These are phyloP conservation scores for Papilionanthe hybrid DNA, from an alignment of 116 monocot genomes.

Conservation along the genomic window DNA sequence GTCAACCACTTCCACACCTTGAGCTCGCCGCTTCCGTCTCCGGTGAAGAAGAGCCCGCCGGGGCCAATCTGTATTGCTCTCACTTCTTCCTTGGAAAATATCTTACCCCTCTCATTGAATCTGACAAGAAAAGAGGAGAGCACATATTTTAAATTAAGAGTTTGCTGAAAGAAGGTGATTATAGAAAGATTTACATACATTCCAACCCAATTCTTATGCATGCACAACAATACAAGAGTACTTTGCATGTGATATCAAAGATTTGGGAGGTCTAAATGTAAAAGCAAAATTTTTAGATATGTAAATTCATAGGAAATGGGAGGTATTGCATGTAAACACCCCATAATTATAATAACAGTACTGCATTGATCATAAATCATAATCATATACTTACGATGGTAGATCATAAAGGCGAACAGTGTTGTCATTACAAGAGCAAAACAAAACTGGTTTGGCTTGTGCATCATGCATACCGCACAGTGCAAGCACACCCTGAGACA, in stretches of 20 bases:
- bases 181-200: too few species aligned
- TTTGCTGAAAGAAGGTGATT: neutral
- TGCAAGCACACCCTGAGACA: slow-evolving; percentile 51
- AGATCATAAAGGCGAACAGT: slow-evolving; percentile 73
- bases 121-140: slow-evolving; percentile 5
- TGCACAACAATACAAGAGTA: too few species aligned
- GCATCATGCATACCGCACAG: slow-evolving; percentile 73
- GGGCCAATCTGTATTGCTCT: slow-evolving; percentile 39
- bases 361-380: neutral
- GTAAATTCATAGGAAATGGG: too few species aligned
- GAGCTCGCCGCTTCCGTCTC: slow-evolving; percentile 45
- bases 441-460: slow-evolving; percentile 70
- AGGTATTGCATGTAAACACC: too few species aligned
- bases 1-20: slow-evolving; percentile 45
- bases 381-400: slow-evolving; percentile 39
- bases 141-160: too few species aligned
- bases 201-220: too few species aligned
- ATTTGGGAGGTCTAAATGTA: too few species aligned
- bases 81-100: slow-evolving; percentile 39
- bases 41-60: slow-evolving; percentile 43
- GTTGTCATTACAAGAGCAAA: slow-evolving; percentile 77
- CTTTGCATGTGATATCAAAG: too few species aligned
- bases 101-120: slow-evolving; percentile 40
- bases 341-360: too few species aligned
- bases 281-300: too few species aligned